Conservation (phyloP, 257 asterid species). For the Handroanthus guayacan region DNA sequence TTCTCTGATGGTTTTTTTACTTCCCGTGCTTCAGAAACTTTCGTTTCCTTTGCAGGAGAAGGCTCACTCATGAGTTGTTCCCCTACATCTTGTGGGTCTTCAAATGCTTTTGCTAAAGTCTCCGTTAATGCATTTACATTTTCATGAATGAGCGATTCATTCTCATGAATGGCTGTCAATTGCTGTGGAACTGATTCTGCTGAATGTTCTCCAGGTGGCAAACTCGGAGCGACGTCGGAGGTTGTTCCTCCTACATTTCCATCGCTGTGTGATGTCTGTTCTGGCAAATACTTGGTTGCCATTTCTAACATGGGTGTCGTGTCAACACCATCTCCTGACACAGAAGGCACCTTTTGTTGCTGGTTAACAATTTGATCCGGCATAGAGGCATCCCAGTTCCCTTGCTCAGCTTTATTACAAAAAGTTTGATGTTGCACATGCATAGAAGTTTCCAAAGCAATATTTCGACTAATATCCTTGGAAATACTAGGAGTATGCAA, state of each 20-base stretch:
- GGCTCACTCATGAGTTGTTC: conserved; percentile 40
- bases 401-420: conserved; percentile 37
- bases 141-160: conserved; percentile 29
- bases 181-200: conserved; percentile 36
- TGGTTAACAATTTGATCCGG: conserved; percentile 42
- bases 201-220: conserved; percentile 35
- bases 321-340: conserved; percentile 31
- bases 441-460: conserved; percentile 43
- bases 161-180: conserved; percentile 24
- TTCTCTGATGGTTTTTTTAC: conserved; percentile 61
- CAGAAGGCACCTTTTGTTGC: conserved; percentile 35
- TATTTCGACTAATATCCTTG: conserved; percentile 43
- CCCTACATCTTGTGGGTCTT: conserved; percentile 43
- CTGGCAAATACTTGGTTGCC: conserved; percentile 35
- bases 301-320: conserved; percentile 35
- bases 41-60: conserved; percentile 44
- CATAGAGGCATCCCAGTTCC: conserved; percentile 39
- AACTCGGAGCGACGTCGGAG: conserved; percentile 34
- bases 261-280: conserved; percentile 36
- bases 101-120: conserved; percentile 33
- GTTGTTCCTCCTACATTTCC: conserved; percentile 31
- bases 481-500: conserved; percentile 42
- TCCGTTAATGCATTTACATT: conserved; percentile 31
- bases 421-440: conserved; percentile 50
- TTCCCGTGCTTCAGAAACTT: conserved; percentile 45